A percentile compares a stretch with the other conserved stretches of the same genome.
These are phyloP conservation scores for Rehmannia glutinosa DNA, from an alignment of 257 asterid genomes.

Conservation along the genomic window DNA sequence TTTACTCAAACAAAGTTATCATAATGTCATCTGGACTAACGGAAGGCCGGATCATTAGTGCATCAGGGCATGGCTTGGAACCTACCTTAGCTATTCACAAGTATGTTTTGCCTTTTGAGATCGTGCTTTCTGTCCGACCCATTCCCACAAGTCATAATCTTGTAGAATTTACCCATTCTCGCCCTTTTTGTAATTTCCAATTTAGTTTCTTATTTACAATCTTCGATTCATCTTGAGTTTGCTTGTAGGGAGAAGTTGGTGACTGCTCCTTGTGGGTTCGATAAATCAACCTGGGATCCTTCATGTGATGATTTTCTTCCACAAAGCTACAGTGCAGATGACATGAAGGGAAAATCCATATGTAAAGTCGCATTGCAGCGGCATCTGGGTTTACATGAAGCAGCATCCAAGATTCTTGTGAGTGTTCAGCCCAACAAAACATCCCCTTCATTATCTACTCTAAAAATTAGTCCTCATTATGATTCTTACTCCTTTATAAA, in stretches of 20 bases:
- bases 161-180: neutral
- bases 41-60: constrained; percentile 40
- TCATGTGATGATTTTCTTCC: constrained; percentile 56
- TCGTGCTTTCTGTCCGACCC: neutral
- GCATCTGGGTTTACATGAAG: constrained; percentile 42
- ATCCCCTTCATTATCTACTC: neutral
- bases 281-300: constrained; percentile 76
- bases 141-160: neutral
- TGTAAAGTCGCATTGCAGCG: constrained; percentile 64
- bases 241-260: constrained; percentile 59
- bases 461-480: neutral
- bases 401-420: constrained; percentile 50
- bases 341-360: constrained; percentile 58
- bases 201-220: constrained; percentile 1
- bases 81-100: constrained; percentile 58
- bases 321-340: constrained; percentile 48
- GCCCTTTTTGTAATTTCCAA: constrained; percentile 1
- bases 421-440: constrained; percentile 23
- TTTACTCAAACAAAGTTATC: constrained; percentile 73
- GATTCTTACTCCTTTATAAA: neutral
- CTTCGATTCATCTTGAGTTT: constrained; percentile 14
- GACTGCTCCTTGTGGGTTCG: constrained; percentile 64
- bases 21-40: constrained; percentile 53
- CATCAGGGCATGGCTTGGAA: constrained; percentile 56
- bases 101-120: constrained; percentile 36